Evolutionary conservation across 495 filamentous ascomycete genomes (phyloP).

Genomic region (Polyplosphaeria fusca): DNA sequence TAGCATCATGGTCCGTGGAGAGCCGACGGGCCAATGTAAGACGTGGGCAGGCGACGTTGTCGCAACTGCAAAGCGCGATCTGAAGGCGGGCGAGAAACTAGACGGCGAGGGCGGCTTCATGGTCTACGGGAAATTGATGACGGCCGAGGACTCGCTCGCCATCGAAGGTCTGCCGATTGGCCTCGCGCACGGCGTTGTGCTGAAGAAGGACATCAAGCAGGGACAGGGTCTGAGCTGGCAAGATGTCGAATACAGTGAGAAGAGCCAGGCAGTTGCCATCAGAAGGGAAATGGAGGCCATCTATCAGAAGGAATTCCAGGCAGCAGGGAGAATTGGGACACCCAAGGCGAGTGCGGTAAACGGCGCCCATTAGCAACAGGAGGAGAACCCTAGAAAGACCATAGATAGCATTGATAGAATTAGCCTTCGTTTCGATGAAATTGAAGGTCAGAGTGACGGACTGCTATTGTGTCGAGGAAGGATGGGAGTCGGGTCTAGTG

Average conservation of each 20-base stretch:
- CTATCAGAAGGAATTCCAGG: constrained; percentile 26
- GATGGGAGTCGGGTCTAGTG: too few species aligned
- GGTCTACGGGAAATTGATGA: constrained; percentile 34
- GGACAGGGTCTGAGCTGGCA: constrained; percentile 30
- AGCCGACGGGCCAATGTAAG: constrained; percentile 32
- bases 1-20: constrained; percentile 33
- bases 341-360: not conserved
- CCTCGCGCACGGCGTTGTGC: constrained; percentile 27
- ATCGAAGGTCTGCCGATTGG: constrained; percentile 35
- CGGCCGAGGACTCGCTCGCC: constrained; percentile 27
- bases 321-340: not conserved
- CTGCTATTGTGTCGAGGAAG: too few species aligned
- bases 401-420: too few species aligned
- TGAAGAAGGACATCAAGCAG: constrained; percentile 28
- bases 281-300: constrained; percentile 34
- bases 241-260: constrained; percentile 32
- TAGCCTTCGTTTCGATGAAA: too few species aligned
- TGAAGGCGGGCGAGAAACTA: constrained; percentile 25
- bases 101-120: constrained; percentile 32
- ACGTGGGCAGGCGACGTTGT: constrained; percentile 31
- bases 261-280: constrained; percentile 29
- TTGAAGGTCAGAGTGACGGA: too few species aligned
- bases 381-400: too few species aligned
- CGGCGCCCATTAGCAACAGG: not conserved
- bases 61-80: constrained; percentile 33